phyloP scores from a whole-genome alignment of 345 rosid genomes.

The Noccaea bulbosa region DNA sequence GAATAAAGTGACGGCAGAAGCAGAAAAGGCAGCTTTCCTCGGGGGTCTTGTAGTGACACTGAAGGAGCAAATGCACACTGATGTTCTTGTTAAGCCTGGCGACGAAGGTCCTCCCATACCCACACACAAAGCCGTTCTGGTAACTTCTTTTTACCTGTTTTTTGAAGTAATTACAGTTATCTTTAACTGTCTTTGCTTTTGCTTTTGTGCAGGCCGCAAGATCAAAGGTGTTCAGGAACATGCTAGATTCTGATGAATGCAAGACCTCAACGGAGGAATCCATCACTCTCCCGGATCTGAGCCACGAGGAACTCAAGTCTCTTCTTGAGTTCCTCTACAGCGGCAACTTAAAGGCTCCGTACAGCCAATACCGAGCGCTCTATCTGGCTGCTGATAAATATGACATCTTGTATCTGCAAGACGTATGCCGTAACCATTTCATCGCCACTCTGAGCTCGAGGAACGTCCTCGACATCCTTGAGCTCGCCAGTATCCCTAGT shows the following conservation, averaged over 20 bases:
- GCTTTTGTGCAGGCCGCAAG: slow-evolving; percentile 28
- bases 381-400: slow-evolving; percentile 43
- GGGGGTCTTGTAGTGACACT: slow-evolving; percentile 30
- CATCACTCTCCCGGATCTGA: slow-evolving; percentile 34
- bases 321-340: slow-evolving; percentile 41
- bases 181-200: not conserved
- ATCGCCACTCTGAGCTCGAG: slow-evolving; percentile 30
- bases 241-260: slow-evolving; percentile 47
- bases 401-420: slow-evolving; percentile 37
- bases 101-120: slow-evolving; percentile 27
- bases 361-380: slow-evolving; percentile 37
- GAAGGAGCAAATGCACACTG: slow-evolving; percentile 41
- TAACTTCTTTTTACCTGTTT: not conserved
- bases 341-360: slow-evolving; percentile 34
- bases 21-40: slow-evolving; percentile 32
- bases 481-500: slow-evolving; percentile 40
- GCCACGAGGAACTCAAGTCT: slow-evolving; percentile 31
- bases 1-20: slow-evolving; percentile 24
- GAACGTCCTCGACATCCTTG: slow-evolving; percentile 40
- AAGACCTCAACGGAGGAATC: slow-evolving; percentile 33
- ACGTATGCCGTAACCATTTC: slow-evolving; percentile 32
- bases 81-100: slow-evolving; percentile 34
- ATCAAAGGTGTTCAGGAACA: slow-evolving; percentile 43
- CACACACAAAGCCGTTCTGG: slow-evolving; percentile 36
- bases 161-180: no score